phyloP scores from a whole-genome alignment of 306 rosid species.

The Begonia masoniana region DNA sequence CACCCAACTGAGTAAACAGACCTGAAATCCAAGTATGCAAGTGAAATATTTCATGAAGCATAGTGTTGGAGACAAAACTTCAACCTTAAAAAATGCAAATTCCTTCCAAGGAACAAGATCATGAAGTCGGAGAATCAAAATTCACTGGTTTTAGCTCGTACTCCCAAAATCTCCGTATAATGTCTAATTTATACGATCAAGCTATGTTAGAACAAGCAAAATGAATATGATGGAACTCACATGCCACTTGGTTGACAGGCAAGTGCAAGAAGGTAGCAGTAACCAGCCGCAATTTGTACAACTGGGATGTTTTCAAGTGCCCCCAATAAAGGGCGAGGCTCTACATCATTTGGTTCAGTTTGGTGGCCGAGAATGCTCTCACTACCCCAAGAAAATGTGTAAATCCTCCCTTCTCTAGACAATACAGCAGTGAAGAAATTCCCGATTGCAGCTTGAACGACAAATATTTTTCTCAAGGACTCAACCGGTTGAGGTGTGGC shows the following conservation, averaged over 20 bases:
- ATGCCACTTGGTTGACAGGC: constrained; percentile 86
- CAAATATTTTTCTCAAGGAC: constrained; percentile 70
- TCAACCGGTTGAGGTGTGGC: constrained; percentile 62
- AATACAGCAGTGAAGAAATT: constrained; percentile 84
- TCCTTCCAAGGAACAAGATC: too few species aligned
- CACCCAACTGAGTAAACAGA: constrained; percentile 93
- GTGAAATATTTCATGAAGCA: too few species aligned
- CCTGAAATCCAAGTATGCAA: constrained; percentile 26
- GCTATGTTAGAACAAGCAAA: too few species aligned
- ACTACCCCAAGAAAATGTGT: constrained; percentile 88
- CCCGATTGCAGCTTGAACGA: constrained; percentile 96
- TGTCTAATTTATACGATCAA: too few species aligned
- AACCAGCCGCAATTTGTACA: constrained; percentile 96
- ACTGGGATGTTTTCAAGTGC: constrained; percentile 77
- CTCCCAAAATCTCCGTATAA: too few species aligned
- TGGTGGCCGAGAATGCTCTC: constrained; percentile 79
- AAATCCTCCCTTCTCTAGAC: constrained; percentile 89
- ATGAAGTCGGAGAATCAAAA: too few species aligned
- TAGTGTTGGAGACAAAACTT: too few species aligned
- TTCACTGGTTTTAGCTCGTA: too few species aligned
- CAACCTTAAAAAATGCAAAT: too few species aligned
- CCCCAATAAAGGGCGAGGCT: constrained; percentile 69
- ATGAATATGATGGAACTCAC: constrained; percentile 36
- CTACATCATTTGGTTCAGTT: constrained; percentile 61
- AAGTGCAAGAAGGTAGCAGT: constrained; percentile 92